Base-by-base conservation (phyloP, 352 stramenopile genomes). In the Pythium oligandrum region DNA sequence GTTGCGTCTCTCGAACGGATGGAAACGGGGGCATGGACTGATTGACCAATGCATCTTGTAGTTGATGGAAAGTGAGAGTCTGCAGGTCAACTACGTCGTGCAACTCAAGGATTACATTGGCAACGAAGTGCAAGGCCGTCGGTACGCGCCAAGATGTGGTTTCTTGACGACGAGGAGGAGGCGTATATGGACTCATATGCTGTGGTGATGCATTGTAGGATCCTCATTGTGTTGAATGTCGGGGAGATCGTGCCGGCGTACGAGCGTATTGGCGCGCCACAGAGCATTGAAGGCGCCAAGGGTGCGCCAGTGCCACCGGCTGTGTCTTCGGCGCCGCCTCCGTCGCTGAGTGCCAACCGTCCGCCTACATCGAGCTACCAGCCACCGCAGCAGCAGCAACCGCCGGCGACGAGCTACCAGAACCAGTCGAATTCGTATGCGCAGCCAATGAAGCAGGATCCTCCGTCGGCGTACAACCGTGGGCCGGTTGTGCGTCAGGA, bases 11-110 rank as follows among this genome's bases (percentile, higher is more conserved):
- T 26, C 17, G 17, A 26, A 26, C 17, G 17, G 17, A 26, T 26
- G 17, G 17, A 26, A 26, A 26, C 17, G 17, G 17, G 17, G 17
- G 17, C 17, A 26, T 26, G 17, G 17, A 26, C 17, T 26, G 17
- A 26, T 26, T 26, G 17, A 26, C 17, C 17, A 26, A 26, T 26
- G 17, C 17, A 26, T 26, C 17, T 26, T 12, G 6, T 44, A 92
- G 82, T 66, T 90, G 34, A 91, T 93, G 78, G 82, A 93, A 56
- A 88, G 67, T 54, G 77, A 90, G 38, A 88, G 72, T 42, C 66
- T 94, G 39, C 76, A 88, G 57, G 73, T 86, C 37, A 91, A 95
- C 55, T 95, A 83, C 62, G 75, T 95, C 51, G 72, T 90, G 40
- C 79, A 92, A 47, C 63, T 95, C 40, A 93, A 92, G 65, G 83